Evolutionary conservation across 345 rosid species (phyloP).

Genomic region (Linum usitatissimum): DNA sequence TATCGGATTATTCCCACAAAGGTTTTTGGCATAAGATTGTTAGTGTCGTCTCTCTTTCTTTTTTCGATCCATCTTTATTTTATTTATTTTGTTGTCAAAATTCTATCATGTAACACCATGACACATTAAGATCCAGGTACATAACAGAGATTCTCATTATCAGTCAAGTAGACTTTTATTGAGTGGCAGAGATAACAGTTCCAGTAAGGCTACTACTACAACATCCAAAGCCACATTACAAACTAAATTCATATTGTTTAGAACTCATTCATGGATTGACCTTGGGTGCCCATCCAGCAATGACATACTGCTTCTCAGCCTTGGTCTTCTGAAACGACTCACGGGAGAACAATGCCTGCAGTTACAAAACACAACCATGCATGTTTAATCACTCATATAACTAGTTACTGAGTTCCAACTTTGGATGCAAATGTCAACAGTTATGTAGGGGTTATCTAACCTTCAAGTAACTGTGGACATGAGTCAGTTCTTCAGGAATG

Average conservation of each 20-base stretch:
- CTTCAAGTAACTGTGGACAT: slow-evolving; percentile 53
- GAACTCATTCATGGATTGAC: slow-evolving; percentile 45
- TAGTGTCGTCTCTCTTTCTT: no score
- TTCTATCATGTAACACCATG: no score
- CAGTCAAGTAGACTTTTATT: not conserved
- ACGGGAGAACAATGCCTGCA: slow-evolving; percentile 42
- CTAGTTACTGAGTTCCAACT: not conserved
- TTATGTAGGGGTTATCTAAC: slow-evolving; percentile 21
- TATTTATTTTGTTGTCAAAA: no score
- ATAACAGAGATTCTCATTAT: not conserved
- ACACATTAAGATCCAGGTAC: not conserved
- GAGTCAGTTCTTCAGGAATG: slow-evolving; percentile 49
- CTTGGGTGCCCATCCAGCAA: slow-evolving; percentile 82
- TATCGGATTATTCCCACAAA: no score
- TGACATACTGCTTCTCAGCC: slow-evolving; percentile 40
- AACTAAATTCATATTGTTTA: slow-evolving; percentile 15
- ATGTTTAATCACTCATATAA: not conserved
- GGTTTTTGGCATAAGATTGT: no score
- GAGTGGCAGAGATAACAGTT: not conserved
- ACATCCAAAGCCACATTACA: slow-evolving; percentile 7
- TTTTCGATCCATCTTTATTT: no score
- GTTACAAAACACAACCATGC: not conserved
- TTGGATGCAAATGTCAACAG: not conserved
- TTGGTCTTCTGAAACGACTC: slow-evolving; percentile 71
- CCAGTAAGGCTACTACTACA: not conserved